phyloP scores from a whole-genome alignment of 2,329 filamentous ascomycete genomes.

The Ascochyta koolunga region DNA sequence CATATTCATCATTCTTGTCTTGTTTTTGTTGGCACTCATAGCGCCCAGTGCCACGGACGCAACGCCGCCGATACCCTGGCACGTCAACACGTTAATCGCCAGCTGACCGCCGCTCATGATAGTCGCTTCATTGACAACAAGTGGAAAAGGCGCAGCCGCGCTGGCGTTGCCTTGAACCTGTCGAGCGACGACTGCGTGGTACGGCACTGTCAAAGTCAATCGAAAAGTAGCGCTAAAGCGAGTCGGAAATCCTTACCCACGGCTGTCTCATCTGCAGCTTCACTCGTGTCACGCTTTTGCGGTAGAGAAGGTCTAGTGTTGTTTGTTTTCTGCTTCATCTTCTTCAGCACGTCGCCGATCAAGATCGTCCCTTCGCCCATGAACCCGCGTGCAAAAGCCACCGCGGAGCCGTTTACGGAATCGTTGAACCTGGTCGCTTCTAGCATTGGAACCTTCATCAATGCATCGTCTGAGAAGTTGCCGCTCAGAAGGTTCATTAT shows the following conservation, averaged over 20 bases:
- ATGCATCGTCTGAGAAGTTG: slow-evolving; percentile 25
- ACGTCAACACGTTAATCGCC: slow-evolving; percentile 28
- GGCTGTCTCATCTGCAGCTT: slow-evolving; percentile 8
- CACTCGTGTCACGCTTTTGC: slow-evolving; percentile 8
- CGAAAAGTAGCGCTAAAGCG: background rate
- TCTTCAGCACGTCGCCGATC: slow-evolving; percentile 26
- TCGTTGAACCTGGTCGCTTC: slow-evolving; percentile 30
- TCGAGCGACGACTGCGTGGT: slow-evolving; percentile 17
- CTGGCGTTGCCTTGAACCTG: slow-evolving; percentile 3
- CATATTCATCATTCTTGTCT: slow-evolving; percentile 6
- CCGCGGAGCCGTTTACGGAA: slow-evolving; percentile 31
- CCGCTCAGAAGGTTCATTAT: slow-evolving; percentile 35
- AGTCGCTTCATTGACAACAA: slow-evolving; percentile 29
- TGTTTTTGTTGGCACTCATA: slow-evolving; percentile 20
- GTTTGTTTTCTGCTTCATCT: slow-evolving; percentile 19
- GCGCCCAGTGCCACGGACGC: slow-evolving; percentile 27
- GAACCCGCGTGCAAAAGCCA: slow-evolving; percentile 34
- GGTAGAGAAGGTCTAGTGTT: background rate
- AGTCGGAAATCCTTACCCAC: slow-evolving; percentile 20
- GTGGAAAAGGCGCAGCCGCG: background rate
- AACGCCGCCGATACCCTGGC: slow-evolving; percentile 36
- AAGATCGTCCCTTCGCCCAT: slow-evolving; percentile 35
- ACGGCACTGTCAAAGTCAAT: slow-evolving; percentile 21
- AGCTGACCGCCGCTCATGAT: slow-evolving; percentile 27
- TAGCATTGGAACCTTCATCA: slow-evolving; percentile 30